Conservation (phyloP, 2,329 filamentous ascomycete genomes). For the Arthroderma sp. region DNA sequence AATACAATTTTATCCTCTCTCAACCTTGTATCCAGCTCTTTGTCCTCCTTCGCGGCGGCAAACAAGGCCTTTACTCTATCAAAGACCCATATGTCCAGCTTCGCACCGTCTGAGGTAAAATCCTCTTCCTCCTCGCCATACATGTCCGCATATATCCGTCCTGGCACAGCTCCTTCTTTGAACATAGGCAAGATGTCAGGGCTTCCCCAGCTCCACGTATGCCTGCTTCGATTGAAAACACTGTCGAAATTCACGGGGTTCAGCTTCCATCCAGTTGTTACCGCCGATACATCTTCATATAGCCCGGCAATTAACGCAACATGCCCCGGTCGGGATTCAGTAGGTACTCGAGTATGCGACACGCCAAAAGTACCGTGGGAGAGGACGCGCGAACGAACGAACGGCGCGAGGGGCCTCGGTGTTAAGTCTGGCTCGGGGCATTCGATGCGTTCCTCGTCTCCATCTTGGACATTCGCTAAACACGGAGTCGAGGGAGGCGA, state of each 20-base stretch:
- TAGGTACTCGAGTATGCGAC: constrained; percentile 91
- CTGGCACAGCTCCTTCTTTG: constrained; percentile 75
- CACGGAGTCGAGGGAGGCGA: constrained; percentile 39
- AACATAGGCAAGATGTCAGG: constrained; percentile 98
- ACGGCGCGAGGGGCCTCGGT: constrained; percentile 75
- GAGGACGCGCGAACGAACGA: constrained; percentile 75
- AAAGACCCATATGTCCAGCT: constrained; percentile 90
- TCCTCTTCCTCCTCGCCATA: constrained; percentile 82
- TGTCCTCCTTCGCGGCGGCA: constrained; percentile 61
- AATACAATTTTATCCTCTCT: constrained; percentile 82
- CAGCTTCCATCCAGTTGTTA: constrained; percentile 95
- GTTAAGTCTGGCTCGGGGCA: constrained; percentile 48
- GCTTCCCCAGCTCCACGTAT: constrained; percentile 99
- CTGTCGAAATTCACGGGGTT: constrained; percentile 98
- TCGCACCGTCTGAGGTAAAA: constrained; percentile 67
- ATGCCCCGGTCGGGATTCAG: constrained; percentile 90
- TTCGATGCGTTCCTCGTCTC: constrained; percentile 32
- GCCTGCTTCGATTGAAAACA: constrained; percentile 89
- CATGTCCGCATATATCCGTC: constrained; percentile 71
- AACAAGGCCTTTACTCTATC: constrained; percentile 85
- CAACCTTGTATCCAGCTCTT: constrained; percentile 57
- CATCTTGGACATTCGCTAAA: constrained; percentile 6
- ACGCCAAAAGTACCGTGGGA: constrained; percentile 91
- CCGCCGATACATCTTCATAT: constrained; percentile 95
- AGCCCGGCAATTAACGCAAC: constrained; percentile 92